Evolutionary conservation across 2,329 filamentous ascomycete species (phyloP).

Genomic region (Sordariomycetes sp.): DNA sequence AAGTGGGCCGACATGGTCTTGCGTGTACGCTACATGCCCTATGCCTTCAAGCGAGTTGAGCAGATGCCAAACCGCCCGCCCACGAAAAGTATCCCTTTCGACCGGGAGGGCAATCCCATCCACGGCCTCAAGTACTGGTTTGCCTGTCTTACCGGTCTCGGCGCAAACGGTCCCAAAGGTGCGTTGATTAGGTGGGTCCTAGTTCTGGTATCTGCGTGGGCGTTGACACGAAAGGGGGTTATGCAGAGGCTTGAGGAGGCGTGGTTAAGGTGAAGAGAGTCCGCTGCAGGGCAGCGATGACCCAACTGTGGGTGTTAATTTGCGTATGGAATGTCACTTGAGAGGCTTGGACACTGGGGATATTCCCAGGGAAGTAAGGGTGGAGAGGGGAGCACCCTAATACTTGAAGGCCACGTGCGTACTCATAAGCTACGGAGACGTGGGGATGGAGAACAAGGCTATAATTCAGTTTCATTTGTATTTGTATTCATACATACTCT

Average conservation of each 20-base stretch:
- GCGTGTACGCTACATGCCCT: slow-evolving; percentile 58
- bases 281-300: background rate
- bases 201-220: slow-evolving; percentile 2
- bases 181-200: slow-evolving; percentile 39
- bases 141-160: slow-evolving; percentile 37
- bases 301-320: background rate
- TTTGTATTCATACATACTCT: background rate
- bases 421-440: background rate
- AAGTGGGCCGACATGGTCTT: slow-evolving; percentile 58
- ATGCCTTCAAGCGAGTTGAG: slow-evolving; percentile 32
- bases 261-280: background rate
- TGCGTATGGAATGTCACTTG: background rate
- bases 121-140: slow-evolving; percentile 44
- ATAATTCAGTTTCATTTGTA: background rate
- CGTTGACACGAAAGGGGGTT: background rate
- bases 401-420: background rate
- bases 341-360: background rate
- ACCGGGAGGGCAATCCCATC: slow-evolving; percentile 44
- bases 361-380: background rate
- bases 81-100: slow-evolving; percentile 44
- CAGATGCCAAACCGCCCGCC: slow-evolving; percentile 29
- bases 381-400: background rate
- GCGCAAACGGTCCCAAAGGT: slow-evolving; percentile 35
- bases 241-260: background rate
- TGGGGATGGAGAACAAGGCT: background rate